A percentile compares a stretch with the other conserved stretches of the same genome.
These are phyloP conservation scores for Amanita jacksonii DNA, from an alignment of 768 basidiomycete species.

Conservation along the genomic window DNA sequence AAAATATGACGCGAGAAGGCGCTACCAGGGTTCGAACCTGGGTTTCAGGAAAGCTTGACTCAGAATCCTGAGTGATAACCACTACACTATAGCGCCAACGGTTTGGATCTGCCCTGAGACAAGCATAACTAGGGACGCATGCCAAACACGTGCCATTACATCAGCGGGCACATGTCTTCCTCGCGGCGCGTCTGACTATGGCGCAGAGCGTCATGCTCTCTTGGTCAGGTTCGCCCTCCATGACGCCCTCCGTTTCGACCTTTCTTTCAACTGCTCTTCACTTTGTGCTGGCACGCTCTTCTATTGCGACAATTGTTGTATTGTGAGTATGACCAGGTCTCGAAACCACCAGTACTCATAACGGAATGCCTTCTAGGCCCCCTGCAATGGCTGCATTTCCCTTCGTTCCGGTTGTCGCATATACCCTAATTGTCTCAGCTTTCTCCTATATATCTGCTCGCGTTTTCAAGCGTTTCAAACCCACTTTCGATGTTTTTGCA, in stretches of 20 bases:
- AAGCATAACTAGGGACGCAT: background rate
- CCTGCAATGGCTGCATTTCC: constrained; percentile 6
- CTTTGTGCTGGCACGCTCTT: constrained; percentile 8
- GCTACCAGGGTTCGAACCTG: constrained; percentile 16
- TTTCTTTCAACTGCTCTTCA: constrained; percentile 1
- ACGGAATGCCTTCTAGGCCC: background rate
- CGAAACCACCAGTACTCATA: background rate
- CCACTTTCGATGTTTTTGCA: constrained; percentile 3
- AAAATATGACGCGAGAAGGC: constrained; percentile 4
- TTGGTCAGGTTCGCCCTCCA: background rate
- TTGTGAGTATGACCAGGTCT: background rate
- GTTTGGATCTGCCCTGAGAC: no score
- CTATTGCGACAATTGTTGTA: background rate
- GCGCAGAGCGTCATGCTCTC: background rate
- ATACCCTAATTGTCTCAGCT: constrained; percentile 6
- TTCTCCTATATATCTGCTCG: constrained; percentile 7
- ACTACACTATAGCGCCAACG: constrained; percentile 20
- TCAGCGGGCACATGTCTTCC: constrained; percentile 5
- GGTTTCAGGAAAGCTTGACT: constrained; percentile 13
- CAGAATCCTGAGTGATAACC: constrained; percentile 24
- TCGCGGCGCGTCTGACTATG: constrained; percentile 1
- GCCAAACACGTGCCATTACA: constrained; percentile 5
- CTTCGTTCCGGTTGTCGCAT: constrained; percentile 6
- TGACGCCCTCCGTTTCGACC: constrained; percentile 1
- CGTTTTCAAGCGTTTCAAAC: constrained; percentile 6